Evolutionary conservation across 2,329 filamentous ascomycete genomes (phyloP), one percentile per base, ranked within the genome.

Genomic region (Pezicula carpinea): DNA sequence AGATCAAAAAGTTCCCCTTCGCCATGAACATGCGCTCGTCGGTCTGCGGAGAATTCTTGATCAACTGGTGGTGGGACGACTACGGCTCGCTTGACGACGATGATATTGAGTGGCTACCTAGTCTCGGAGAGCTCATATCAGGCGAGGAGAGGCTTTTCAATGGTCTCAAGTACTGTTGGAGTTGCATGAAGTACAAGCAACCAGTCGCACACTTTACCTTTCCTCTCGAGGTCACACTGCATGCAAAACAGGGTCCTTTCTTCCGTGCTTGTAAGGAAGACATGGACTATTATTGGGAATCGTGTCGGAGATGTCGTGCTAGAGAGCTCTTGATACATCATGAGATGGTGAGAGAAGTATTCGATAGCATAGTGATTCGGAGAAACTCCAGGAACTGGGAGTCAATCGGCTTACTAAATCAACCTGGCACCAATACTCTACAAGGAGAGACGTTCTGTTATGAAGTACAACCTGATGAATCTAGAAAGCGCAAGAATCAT

Each of bases 161-260:
- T 11, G 36, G 21, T 10, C 26, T 44, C 22, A 17, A 17, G 2
- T 19, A 19, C 1, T 51, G 49, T 22, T 26, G 26, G 10, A 13
- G 23, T 2, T 51, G 49, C 35, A 2, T 15, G 13, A 46, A 31
- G n/a, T 51, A 51, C 23, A 51, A 51, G 31, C 44, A 41, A 22
- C 17, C 17, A 7, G 17, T 15, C 4, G 49, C 40, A 8, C 48
- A 29, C 26, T 19, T 14, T 8, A 19, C 19, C 4, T 51, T 44
- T n/a, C n/a, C 4, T 2, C 35, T 33, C 31, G 49, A 51, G 31
- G 15, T 23, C 10, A 15, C 18, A 5, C 22, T 40, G 8, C 18
- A 32, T 32, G 18, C 6, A 21, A 34, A 31, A 17, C 18, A 23
- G 8, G 11, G 22, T 11, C 11, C 21, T 5, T 10, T 40, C 15